Conservation (phyloP, 345 rosid species). For the Geranium rotundifolium region DNA sequence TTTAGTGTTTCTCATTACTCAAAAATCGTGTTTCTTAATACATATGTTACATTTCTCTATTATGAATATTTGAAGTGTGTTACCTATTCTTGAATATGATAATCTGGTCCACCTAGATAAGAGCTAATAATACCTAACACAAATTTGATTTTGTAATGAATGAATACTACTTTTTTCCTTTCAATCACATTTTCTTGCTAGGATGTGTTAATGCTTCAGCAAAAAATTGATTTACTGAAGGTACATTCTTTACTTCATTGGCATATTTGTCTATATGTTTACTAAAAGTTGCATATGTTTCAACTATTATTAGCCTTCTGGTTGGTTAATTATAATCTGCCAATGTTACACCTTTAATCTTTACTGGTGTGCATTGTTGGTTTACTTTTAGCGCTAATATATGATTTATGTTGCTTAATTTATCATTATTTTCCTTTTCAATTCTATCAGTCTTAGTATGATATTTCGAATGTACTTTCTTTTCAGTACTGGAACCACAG, state of each 20-base stretch:
- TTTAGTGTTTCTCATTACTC: no score
- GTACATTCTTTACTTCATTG: constrained; percentile 24
- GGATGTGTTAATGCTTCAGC: no score
- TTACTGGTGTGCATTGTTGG: neutral
- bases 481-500: constrained; percentile 91
- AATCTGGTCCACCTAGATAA: no score
- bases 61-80: no score
- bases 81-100: no score
- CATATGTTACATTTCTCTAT: no score
- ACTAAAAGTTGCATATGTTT: neutral
- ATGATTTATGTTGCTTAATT: neutral
- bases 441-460: constrained; percentile 6
- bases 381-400: neutral
- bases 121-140: no score
- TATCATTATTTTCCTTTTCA: neutral
- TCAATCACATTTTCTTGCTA: constrained; percentile 16
- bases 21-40: no score
- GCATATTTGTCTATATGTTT: neutral
- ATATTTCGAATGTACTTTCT: constrained; percentile 5
- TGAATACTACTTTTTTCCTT: constrained; percentile 19
- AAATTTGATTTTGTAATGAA: no score
- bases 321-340: neutral
- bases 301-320: neutral
- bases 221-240: constrained; percentile 93
- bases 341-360: neutral